phyloP scores from a whole-genome alignment of 495 filamentous ascomycete species.

The Penicillium subrubescens region DNA sequence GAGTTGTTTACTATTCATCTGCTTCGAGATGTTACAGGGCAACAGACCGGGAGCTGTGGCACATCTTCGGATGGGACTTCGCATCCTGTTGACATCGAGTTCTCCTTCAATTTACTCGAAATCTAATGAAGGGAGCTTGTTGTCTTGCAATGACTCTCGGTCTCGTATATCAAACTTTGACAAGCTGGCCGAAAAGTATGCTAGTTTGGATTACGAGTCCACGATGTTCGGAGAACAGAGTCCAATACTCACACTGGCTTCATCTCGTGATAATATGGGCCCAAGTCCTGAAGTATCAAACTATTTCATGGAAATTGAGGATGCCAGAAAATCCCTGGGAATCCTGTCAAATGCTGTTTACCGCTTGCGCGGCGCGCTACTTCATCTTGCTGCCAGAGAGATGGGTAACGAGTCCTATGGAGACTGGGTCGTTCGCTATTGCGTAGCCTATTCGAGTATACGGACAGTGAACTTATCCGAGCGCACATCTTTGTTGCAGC shows the following conservation, averaged over 20 bases:
- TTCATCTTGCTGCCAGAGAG: neutral
- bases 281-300: neutral
- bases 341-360: neutral
- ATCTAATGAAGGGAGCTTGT: neutral
- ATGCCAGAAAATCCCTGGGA: neutral
- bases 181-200: neutral
- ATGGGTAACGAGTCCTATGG: neutral
- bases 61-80: neutral
- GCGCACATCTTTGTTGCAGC: neutral
- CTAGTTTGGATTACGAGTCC: neutral
- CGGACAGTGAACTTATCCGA: neutral
- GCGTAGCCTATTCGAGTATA: neutral
- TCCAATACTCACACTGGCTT: neutral
- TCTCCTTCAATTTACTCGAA: neutral
- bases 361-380: neutral
- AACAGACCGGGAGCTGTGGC: neutral
- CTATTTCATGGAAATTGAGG: neutral
- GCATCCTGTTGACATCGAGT: neutral
- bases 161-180: neutral
- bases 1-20: neutral
- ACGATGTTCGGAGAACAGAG: neutral
- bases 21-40: neutral
- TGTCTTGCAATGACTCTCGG: neutral
- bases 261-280: neutral
- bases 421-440: neutral